Base-by-base conservation (phyloP, 225 moss, liverwort and hornwort species). In the Pleurozium schreberi region DNA sequence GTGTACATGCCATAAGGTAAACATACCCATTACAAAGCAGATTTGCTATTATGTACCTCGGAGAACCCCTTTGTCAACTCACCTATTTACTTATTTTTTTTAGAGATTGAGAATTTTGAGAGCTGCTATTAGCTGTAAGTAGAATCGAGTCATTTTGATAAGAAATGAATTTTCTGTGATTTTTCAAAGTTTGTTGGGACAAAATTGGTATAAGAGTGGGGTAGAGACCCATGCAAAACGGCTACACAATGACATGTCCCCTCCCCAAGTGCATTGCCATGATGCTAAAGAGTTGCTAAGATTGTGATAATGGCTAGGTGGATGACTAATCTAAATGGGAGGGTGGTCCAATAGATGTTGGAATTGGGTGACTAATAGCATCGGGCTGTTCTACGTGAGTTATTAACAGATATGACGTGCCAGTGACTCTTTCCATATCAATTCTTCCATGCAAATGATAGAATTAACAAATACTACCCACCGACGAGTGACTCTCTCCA, bases 191-290 rank as follows among this genome's bases (percentile, higher is more conserved):
- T 53, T 76, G 36, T 49, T 34, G 8, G 12, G 22, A 52, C 8
- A 14, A 36, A 53, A 53, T 52, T 76, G 5, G 14, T 76, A 3
- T n/a, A 34, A 22, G 23, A 0, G 2, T 62, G 5, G 8, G 0
- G 14, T n/a, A n/a, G n/a, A 8, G 34, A 13, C 3, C 52, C 52
- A 52, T 36, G 5, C 8, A 52, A 3, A 23, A 53, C 36, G n/a
- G n/a, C n/a, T 9, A 12, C 14, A 22, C 0, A 0, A 0, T 76
- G 5, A 23, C 0, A 0, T 52, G 76, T 75, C 20, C 7, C 12
- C 2, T 50, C 1, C 1, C 7, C 19, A 16, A 38, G 38, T 67
- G 20, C 1, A 38, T 43, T 73, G 10, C 5, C 47, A 50, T 5
- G 12, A 8, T 50, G 21, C 20, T 75, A 5, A 21, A 33, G 2